These are phyloP conservation scores for Aspergillus versicolor DNA, from an alignment of 2,329 filamentous ascomycete species.

Conservation along the genomic window DNA sequence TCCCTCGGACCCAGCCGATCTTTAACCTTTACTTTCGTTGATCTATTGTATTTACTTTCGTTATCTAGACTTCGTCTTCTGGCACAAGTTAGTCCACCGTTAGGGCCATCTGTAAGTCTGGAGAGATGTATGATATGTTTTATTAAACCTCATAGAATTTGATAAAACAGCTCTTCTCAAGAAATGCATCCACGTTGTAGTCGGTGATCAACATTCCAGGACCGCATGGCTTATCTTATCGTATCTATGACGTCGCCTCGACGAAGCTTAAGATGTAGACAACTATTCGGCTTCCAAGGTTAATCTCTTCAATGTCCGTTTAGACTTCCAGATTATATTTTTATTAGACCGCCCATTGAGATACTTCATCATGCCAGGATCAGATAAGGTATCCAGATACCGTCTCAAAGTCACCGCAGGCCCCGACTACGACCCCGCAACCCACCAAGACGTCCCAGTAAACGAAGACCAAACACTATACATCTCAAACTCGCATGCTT, in stretches of 20 bases:
- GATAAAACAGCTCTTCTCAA: no score
- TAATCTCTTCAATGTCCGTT: no score
- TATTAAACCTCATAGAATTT: no score
- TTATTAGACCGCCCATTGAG: not conserved
- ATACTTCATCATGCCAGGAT: not conserved
- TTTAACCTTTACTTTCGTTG: conserved; percentile 13
- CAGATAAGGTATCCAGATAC: conserved; percentile 48
- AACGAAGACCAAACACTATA: conserved; percentile 65
- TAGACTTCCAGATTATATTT: not conserved
- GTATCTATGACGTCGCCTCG: not conserved
- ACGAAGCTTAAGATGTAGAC: not conserved
- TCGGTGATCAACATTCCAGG: no score
- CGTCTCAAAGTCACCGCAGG: conserved; percentile 80
- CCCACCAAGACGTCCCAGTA: conserved; percentile 73
- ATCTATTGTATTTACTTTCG: not conserved
- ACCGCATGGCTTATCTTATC: not conserved
- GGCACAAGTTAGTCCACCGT: no score
- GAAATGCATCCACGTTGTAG: no score
- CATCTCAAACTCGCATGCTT: conserved; percentile 64
- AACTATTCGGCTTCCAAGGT: not conserved
- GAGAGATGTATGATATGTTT: no score
- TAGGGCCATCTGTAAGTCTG: no score
- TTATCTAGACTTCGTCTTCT: not conserved
- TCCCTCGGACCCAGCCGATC: conserved; percentile 26
- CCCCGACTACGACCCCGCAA: conserved; percentile 67